Conservation (phyloP, 352 stramenopile genomes). For the Pythium periplocum region DNA sequence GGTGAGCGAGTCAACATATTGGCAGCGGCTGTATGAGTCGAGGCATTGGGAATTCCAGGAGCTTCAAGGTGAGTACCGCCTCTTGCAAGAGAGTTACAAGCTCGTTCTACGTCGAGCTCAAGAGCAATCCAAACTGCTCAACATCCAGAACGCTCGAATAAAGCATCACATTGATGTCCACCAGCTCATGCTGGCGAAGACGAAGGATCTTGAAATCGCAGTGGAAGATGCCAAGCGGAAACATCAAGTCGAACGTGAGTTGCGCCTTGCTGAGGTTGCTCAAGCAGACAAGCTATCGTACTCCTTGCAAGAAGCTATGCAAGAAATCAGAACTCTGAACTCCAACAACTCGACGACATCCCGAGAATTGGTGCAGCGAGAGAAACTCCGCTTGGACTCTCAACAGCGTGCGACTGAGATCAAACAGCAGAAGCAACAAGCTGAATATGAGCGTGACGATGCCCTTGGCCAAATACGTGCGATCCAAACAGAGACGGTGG, state of each 20-base stretch:
- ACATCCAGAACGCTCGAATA: slow-evolving; percentile 51
- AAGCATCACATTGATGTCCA: slow-evolving; percentile 47
- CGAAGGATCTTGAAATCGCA: slow-evolving; percentile 36
- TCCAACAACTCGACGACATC: slow-evolving; percentile 39
- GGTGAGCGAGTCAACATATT: slow-evolving; percentile 17
- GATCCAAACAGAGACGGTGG: slow-evolving; percentile 31
- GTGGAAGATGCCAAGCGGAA: slow-evolving; percentile 31
- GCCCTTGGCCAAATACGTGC: slow-evolving; percentile 34
- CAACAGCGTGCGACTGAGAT: slow-evolving; percentile 43
- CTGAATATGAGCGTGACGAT: slow-evolving; percentile 53
- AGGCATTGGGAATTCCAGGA: slow-evolving; percentile 19
- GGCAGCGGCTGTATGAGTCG: slow-evolving; percentile 23
- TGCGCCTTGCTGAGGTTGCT: slow-evolving; percentile 42
- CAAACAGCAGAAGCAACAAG: slow-evolving; percentile 39
- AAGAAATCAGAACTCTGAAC: slow-evolving; percentile 41
- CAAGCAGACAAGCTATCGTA: slow-evolving; percentile 54
- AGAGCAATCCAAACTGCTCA: slow-evolving; percentile 65
- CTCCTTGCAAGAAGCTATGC: slow-evolving; percentile 39
- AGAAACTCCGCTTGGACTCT: slow-evolving; percentile 50
- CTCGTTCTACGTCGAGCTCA: slow-evolving; percentile 48
- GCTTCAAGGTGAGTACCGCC: slow-evolving; percentile 21
- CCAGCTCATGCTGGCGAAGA: slow-evolving; percentile 47
- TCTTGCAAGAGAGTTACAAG: slow-evolving; percentile 47
- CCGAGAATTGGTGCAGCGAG: slow-evolving; percentile 46
- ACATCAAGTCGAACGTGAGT: slow-evolving; percentile 42